Percentiles rank a stretch among this genome's conserved stretches.
Evolutionary conservation across 495 filamentous ascomycete genomes (phyloP).

Genomic region (Penicillium pancosmium): DNA sequence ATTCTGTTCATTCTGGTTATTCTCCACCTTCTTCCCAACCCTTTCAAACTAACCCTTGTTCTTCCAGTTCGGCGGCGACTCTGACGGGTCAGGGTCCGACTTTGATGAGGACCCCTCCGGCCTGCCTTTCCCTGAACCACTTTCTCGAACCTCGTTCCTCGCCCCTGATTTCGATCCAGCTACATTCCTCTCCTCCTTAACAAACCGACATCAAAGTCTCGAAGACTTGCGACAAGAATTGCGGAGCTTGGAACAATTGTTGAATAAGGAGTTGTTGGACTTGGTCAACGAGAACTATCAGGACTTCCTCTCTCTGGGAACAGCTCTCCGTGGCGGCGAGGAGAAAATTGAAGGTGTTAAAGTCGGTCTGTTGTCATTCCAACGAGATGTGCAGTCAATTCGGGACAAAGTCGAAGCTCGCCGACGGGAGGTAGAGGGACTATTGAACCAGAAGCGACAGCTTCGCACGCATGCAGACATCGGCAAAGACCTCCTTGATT

Average conservation of each 20-base stretch:
- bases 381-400: constrained; percentile 70
- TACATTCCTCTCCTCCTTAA: constrained; percentile 79
- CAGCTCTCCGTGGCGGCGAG: constrained; percentile 81
- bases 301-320: constrained; percentile 83
- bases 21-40: neutral
- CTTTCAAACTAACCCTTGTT: neutral
- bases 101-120: constrained; percentile 64
- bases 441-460: constrained; percentile 57
- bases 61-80: constrained; percentile 51
- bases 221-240: constrained; percentile 91
- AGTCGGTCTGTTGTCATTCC: constrained; percentile 82
- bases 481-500: constrained; percentile 69
- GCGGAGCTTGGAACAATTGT: constrained; percentile 68
- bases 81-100: constrained; percentile 55
- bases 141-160: constrained; percentile 79
- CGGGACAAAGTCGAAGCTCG: constrained; percentile 56
- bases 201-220: constrained; percentile 89
- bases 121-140: constrained; percentile 81
- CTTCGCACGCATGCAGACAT: constrained; percentile 55
- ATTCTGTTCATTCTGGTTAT: neutral
- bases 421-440: constrained; percentile 53
- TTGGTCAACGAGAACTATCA: constrained; percentile 93
- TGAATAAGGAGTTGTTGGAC: constrained; percentile 85
- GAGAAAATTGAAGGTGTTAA: constrained; percentile 90
- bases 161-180: constrained; percentile 77